phyloP scores from a whole-genome alignment of 1,284 basidiomycete genomes.

The Mycosarcoma mackinlayi region DNA sequence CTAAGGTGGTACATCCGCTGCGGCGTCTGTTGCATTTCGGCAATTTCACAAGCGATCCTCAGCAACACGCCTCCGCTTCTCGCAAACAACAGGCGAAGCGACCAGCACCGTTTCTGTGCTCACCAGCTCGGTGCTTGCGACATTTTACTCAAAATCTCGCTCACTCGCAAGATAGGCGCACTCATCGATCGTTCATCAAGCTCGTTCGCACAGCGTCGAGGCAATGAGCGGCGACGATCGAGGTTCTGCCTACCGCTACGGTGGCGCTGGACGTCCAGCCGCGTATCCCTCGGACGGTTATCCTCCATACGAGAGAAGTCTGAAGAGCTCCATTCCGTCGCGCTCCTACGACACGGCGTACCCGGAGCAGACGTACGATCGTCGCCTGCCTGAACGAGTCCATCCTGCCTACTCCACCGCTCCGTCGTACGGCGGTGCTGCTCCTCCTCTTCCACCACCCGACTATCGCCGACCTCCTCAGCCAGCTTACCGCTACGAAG shows the following conservation, averaged over 20 bases:
- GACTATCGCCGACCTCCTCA: conserved; percentile 31
- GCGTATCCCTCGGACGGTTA: conserved; percentile 28
- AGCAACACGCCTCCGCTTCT: too few species aligned
- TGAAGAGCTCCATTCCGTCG: conserved; percentile 27
- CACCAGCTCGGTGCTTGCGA: too few species aligned
- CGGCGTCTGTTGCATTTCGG: too few species aligned
- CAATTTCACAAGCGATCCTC: too few species aligned
- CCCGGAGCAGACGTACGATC: conserved; percentile 26
- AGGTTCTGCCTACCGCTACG: conserved; percentile 36
- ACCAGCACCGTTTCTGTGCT: too few species aligned
- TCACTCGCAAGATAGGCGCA: neutral
- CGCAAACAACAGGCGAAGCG: too few species aligned
- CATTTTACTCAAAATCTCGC: too few species aligned
- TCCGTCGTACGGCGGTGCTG: conserved; percentile 26
- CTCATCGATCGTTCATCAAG: neutral
- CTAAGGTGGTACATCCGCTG: too few species aligned
- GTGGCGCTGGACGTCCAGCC: conserved; percentile 20
- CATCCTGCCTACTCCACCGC: conserved; percentile 40
- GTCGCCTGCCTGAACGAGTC: conserved; percentile 26
- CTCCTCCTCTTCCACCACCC: conserved; percentile 18
- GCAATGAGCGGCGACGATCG: conserved; percentile 41
- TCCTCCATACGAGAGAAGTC: conserved; percentile 22
- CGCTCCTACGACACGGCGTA: conserved; percentile 20
- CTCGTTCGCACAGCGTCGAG: too few species aligned
- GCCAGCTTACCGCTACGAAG: conserved; percentile 26